Conservation (phyloP, 352 stramenopile genomes). For the Pythium pyrilobum region DNA sequence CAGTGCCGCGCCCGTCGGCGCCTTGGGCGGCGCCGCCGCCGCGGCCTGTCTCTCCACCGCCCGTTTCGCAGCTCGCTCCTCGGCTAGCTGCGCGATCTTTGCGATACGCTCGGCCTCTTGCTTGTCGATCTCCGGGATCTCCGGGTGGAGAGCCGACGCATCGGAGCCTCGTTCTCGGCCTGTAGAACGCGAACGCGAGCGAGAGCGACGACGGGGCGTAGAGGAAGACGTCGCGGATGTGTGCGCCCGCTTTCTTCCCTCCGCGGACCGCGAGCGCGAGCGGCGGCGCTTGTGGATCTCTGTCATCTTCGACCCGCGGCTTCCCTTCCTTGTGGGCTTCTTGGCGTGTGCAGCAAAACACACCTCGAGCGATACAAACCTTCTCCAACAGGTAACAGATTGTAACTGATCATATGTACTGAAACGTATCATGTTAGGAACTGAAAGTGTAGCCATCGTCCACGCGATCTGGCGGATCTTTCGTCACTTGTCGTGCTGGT, state of each 20-base stretch:
- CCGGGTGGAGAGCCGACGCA: not conserved
- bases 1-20: constrained; percentile 13
- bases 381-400: too few species aligned
- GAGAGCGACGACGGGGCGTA: not conserved
- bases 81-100: constrained; percentile 54
- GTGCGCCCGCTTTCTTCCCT: constrained; percentile 7
- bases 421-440: not conserved
- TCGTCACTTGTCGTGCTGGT: constrained; percentile 45
- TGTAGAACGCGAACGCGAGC: constrained; percentile 8
- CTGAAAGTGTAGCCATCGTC: constrained; percentile 6
- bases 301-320: not conserved
- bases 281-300: constrained; percentile 37
- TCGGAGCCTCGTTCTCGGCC: not conserved
- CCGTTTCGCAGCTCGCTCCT: constrained; percentile 55
- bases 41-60: constrained; percentile 11
- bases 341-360: not conserved
- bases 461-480: not conserved
- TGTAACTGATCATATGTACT: too few species aligned
- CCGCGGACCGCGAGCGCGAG: constrained; percentile 32
- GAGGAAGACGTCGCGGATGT: not conserved
- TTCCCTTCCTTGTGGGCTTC: not conserved
- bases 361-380: not conserved
- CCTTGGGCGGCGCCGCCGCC: not conserved
- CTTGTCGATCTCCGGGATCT: constrained; percentile 28
- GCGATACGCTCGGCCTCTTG: constrained; percentile 71